Evolutionary conservation across 192 early-diverging fungal species (phyloP), one percentile per base, ranked within the genome.

Genomic region (Coemansia guatemalensis): DNA sequence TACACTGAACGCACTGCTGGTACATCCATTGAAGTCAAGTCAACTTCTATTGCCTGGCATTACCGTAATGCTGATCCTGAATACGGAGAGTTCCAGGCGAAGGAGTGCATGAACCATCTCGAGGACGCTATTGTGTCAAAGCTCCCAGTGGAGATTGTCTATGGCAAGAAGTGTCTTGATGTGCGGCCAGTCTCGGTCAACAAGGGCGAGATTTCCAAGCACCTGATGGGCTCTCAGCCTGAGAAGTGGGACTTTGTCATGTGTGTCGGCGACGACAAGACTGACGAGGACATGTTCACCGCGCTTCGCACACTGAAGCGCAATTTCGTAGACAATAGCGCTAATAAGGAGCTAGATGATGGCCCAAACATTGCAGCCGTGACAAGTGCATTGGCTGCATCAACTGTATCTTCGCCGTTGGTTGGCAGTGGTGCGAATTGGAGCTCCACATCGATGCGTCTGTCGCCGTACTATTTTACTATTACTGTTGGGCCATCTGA

Each of bases 211-310:
- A 96, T 98, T 63, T 92, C 98, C 63, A 95, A 95, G 77, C 84
- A 91, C 8, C 47, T 81, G 25, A 59, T 99, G 53, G 56, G 95
- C 21, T 63, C 67, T 5, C 74, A 68, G 47, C 75, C 86, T 35
- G 84, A 88, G 18, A 85, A 86, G 5, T 86, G 85, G 57, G 94
- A 95, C 53, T 99, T 99, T 85, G 86, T 95, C 1, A 79, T 95
- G 23, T 98, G 97, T 72, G 93, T 90, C n/a, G 96, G 97, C 22
- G 95, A 98, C 68, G 96, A 97, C 82, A 89, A 90, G 73, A 98
- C 96, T 1, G 97, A 98, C 68, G 95, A 98, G 71, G 96, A 97
- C 71, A 98, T 99, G 95, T 98, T 99, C 71, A 84, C 85, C 54
- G 85, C 85, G 0, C 69, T 98, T 60, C 73, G 73, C 29, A 54